Conservation (phyloP, 495 filamentous ascomycete species). For the Amphirosellinia nigrospora region DNA sequence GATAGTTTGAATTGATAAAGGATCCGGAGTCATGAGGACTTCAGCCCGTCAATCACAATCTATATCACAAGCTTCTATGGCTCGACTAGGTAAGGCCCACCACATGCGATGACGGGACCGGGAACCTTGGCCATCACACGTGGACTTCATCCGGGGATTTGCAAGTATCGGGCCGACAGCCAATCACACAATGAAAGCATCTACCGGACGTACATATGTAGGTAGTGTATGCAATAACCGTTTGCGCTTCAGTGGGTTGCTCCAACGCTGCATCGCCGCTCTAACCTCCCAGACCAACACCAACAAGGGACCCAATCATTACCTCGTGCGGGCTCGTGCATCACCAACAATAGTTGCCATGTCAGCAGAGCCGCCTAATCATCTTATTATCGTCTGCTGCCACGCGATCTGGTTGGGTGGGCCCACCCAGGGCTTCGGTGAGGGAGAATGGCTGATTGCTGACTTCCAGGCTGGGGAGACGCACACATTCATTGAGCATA, state of each 20-base stretch:
- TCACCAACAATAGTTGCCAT: not conserved
- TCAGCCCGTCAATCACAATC: not conserved
- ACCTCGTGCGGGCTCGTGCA: too few relatives aligned
- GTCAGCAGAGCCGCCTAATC: conserved; percentile 29
- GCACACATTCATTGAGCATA: conserved; percentile 73
- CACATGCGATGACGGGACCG: not conserved
- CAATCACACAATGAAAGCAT: not conserved
- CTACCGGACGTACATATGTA: too few relatives aligned
- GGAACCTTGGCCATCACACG: not conserved
- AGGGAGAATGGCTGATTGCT: conserved; percentile 75
- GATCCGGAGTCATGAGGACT: not conserved
- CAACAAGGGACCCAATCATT: not conserved
- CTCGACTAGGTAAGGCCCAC: not conserved
- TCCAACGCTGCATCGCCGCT: not conserved
- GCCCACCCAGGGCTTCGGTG: conserved; percentile 59
- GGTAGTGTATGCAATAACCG: conserved; percentile 12
- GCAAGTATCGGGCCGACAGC: conserved; percentile 16
- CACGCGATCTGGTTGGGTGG: conserved; percentile 80
- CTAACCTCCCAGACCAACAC: not conserved
- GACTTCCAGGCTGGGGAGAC: conserved; percentile 75
- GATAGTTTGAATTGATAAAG: not conserved
- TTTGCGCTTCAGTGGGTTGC: not conserved
- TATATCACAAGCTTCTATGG: conserved; percentile 2
- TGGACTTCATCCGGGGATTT: conserved; percentile 3
- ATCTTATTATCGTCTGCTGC: conserved; percentile 79